These are phyloP conservation scores for Pseudognaphalium luteoalbum DNA, from an alignment of 129 eudicot species.

Conservation along the genomic window DNA sequence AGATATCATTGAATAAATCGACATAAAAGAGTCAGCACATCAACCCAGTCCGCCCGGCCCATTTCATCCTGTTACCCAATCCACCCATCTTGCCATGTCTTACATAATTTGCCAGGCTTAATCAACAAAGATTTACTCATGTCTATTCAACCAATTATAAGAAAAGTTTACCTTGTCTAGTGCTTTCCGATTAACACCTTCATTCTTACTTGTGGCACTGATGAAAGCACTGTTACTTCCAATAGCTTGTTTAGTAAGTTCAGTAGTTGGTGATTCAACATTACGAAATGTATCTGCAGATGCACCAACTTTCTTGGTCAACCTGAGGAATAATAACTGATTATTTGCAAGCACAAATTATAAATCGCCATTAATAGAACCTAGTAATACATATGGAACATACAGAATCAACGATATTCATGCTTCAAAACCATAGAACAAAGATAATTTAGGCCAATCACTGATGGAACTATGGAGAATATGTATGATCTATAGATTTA, in stretches of 20 bases:
- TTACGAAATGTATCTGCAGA: slow-evolving; percentile 32
- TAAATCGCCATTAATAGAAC: not conserved
- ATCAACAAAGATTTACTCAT: not conserved
- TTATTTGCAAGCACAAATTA: slow-evolving; percentile 9
- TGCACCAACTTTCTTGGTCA: slow-evolving; percentile 33
- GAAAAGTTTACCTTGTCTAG: slow-evolving; percentile 73
- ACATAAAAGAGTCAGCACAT: not conserved
- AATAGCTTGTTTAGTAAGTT: slow-evolving; percentile 35
- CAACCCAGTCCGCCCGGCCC: not conserved
- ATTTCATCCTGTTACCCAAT: not conserved
- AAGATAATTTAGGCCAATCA: slow-evolving; percentile 14
- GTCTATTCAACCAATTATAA: not conserved
- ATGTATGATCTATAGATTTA: slow-evolving; percentile 4
- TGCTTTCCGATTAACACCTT: slow-evolving; percentile 85
- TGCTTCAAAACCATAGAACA: slow-evolving; percentile 19
- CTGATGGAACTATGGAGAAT: not conserved
- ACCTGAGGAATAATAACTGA: slow-evolving; percentile 43
- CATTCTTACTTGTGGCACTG: slow-evolving; percentile 54
- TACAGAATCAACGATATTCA: slow-evolving; percentile 2
- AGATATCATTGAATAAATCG: not conserved
- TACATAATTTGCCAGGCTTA: slow-evolving; percentile 9
- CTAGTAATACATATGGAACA: not conserved
- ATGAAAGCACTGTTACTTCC: slow-evolving; percentile 39
- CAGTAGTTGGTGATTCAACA: slow-evolving; percentile 36
- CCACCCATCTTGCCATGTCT: not conserved